These are phyloP conservation scores for Piloderma croceum DNA, from an alignment of 768 basidiomycete genomes.

Conservation along the genomic window DNA sequence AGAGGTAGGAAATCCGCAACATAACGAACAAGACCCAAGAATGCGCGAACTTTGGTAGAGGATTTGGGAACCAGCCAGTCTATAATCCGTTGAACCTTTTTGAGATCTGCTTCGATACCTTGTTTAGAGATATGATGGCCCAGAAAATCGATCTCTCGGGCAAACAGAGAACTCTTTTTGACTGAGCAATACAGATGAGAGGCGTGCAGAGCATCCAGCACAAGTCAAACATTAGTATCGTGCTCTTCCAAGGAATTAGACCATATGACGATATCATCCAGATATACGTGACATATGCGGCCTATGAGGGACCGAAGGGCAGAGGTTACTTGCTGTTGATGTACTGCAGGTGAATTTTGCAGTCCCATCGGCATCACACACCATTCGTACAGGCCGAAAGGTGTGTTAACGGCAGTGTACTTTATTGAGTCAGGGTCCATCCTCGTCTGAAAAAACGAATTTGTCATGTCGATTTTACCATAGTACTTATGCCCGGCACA, in stretches of 20 bases:
- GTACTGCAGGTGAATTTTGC: slow-evolving; percentile 15
- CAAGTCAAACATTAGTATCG: slow-evolving; percentile 7
- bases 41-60: slow-evolving; percentile 3
- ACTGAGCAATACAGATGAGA: slow-evolving; percentile 12
- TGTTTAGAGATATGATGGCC: slow-evolving; percentile 9
- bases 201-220: slow-evolving; percentile 13
- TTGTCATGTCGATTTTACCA: too few relatives aligned
- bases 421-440: slow-evolving; percentile 23
- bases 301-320: slow-evolving; percentile 14
- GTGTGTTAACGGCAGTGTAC: too few relatives aligned
- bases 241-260: slow-evolving; percentile 12
- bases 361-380: too few relatives aligned
- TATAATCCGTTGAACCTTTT: slow-evolving; percentile 4
- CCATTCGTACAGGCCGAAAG: too few relatives aligned
- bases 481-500: slow-evolving; percentile 18
- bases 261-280: too few relatives aligned
- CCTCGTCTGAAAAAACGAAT: too few relatives aligned
- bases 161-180: slow-evolving; percentile 25
- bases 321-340: slow-evolving; percentile 12
- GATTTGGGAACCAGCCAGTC: slow-evolving; percentile 7
- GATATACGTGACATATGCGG: too few relatives aligned
- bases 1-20: slow-evolving; percentile 2
- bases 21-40: slow-evolving; percentile 9
- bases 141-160: slow-evolving; percentile 7
- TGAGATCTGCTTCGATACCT: slow-evolving; percentile 5